A percentile compares a stretch with the other conserved stretches of the same genome.
Evolutionary conservation across 1,139 yeast genomes (phyloP).

Genomic region (Sugiyamaella novakii): DNA sequence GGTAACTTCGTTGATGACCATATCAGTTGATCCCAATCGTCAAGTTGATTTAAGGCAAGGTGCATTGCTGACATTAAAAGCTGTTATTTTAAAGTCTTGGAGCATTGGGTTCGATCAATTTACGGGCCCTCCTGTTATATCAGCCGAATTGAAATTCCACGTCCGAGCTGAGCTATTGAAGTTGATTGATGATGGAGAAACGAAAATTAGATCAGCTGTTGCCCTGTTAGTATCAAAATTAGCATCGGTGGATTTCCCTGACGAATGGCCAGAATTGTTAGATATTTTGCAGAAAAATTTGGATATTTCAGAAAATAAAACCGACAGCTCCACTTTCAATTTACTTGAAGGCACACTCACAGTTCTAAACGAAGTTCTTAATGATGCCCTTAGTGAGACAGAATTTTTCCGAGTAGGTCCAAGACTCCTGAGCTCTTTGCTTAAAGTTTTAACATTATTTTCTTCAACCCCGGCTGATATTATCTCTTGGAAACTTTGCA

Average conservation of each 20-base stretch:
- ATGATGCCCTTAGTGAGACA: slow-evolving; percentile 81
- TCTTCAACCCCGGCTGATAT: neutral
- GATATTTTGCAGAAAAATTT: slow-evolving; percentile 42
- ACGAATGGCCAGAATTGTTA: slow-evolving; percentile 86
- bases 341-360: slow-evolving; percentile 64
- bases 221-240: slow-evolving; percentile 81
- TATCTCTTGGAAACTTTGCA: slow-evolving; percentile 20
- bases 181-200: slow-evolving; percentile 54
- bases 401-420: slow-evolving; percentile 77
- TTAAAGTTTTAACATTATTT: neutral
- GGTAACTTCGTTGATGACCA: slow-evolving; percentile 3
- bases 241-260: slow-evolving; percentile 90
- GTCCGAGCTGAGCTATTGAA: slow-evolving; percentile 56
- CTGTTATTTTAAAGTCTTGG: slow-evolving; percentile 77
- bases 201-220: slow-evolving; percentile 68
- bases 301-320: slow-evolving; percentile 25
- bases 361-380: slow-evolving; percentile 76
- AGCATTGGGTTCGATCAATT: slow-evolving; percentile 80
- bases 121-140: slow-evolving; percentile 61
- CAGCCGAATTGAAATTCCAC: slow-evolving; percentile 52
- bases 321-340: slow-evolving; percentile 43
- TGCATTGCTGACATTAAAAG: slow-evolving; percentile 67
- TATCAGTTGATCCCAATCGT: slow-evolving; percentile 2
- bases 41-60: slow-evolving; percentile 50
- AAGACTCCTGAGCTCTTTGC: slow-evolving; percentile 26